Base-by-base conservation (phyloP, 345 rosid genomes). In the Citrus maxima region DNA sequence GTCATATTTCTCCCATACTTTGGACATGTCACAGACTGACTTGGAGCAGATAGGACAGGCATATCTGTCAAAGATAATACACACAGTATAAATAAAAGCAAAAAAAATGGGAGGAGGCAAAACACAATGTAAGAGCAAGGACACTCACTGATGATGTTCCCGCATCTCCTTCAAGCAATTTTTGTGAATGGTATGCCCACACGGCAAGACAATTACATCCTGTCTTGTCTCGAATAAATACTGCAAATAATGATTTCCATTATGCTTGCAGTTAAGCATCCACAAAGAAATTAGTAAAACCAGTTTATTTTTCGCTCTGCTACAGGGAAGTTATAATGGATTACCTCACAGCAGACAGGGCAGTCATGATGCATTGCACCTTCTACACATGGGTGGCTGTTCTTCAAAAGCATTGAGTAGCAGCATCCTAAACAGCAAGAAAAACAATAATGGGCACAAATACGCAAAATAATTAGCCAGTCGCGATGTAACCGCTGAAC, bases 311-410 rank as follows among this genome's bases (percentile, higher is more conserved):
- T 46, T 37, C 4, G 7, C 12, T 40, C 21, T 21, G 9, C 40
- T 22, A 63, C 19, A 51, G 3, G 13, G 34, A 37, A 37, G 58
- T 67, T 6, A n/a, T 37, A 61, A 14, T 2, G 61, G 64, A 34
- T 59, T 83, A 95, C 98, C 98, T 95, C 98, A 67, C 91, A 95
- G 78, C 98, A 95, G 70, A 95, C 91, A 21, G 98, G 97, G 64
- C 98, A 95, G 60, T 93, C 93, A 27, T 92, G 98, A 81, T 93
- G 98, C 98, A 95, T 93, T n/a, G 98, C 98, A 68, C 98, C 92
- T 81, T 95, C 98, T n/a, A 95, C 90, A 59, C 98, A 95, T 35
- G 92, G 92, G 78, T 95, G 98, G 79, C 91, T 85, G 63, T 93
- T 82, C 77, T 89, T 87, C 80, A 92, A 87, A 72, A 85, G 86